phyloP scores from a whole-genome alignment of 2,329 filamentous ascomycete genomes.

The Fusarium haematococcum region DNA sequence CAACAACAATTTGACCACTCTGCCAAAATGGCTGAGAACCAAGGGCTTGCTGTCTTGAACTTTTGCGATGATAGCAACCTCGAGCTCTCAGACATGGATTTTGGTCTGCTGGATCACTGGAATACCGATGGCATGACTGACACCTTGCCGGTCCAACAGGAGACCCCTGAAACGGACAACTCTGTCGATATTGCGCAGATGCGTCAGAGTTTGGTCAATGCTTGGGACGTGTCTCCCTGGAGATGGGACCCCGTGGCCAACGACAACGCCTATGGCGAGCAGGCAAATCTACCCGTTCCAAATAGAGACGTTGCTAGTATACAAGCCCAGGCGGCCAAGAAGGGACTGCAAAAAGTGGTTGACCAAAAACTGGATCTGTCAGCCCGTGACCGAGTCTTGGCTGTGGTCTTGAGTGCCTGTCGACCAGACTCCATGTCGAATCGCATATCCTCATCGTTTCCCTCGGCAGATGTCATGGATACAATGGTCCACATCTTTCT shows the following conservation, averaged over 20 bases:
- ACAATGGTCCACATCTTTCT: conserved; percentile 71
- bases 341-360: conserved; percentile 54
- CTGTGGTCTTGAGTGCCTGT: conserved; percentile 71
- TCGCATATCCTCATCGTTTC: conserved; percentile 70
- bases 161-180: conserved; percentile 49
- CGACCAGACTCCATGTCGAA: conserved; percentile 61
- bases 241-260: conserved; percentile 60
- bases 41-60: conserved; percentile 59
- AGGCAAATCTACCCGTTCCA: conserved; percentile 59
- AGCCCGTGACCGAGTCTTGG: conserved; percentile 71
- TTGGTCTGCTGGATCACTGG: conserved; percentile 63
- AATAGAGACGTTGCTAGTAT: conserved; percentile 52
- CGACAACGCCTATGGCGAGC: conserved; percentile 59
- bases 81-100: conserved; percentile 65
- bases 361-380: conserved; percentile 59
- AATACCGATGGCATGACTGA: conserved; percentile 54
- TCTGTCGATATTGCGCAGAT: conserved; percentile 58
- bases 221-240: conserved; percentile 65
- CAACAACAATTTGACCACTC: conserved; percentile 52
- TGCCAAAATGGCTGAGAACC: conserved; percentile 52
- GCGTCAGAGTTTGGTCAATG: conserved; percentile 59
- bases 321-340: conserved; percentile 54
- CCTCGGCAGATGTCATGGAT: conserved; percentile 70
- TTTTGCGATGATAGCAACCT: conserved; percentile 63
- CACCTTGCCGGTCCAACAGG: conserved; percentile 33